A percentile compares a stretch with the other conserved stretches of the same genome.
These are phyloP conservation scores for Mucor lusitanicus DNA, from an alignment of 371 early-diverging fungal genomes.

Conservation along the genomic window DNA sequence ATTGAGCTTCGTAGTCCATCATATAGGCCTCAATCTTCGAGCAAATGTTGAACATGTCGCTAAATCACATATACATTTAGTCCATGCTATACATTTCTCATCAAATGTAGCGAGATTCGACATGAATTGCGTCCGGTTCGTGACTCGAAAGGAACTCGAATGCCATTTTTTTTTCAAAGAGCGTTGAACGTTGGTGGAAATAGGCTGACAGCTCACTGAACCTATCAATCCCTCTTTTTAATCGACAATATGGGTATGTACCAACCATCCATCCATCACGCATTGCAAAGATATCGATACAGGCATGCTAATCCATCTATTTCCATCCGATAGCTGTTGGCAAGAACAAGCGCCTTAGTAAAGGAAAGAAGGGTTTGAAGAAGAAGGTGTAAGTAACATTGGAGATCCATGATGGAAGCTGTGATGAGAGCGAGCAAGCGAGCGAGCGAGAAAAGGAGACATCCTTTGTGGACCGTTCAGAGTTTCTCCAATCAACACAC, in stretches of 20 bases:
- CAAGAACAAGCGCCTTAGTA: constrained; percentile 95
- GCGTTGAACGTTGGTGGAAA: constrained; percentile 3
- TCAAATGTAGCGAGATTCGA: not conserved
- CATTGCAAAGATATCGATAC: not conserved
- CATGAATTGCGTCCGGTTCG: not conserved
- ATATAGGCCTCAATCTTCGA: not conserved
- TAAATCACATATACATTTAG: not conserved
- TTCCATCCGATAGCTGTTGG: constrained; percentile 72
- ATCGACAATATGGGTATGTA: constrained; percentile 27
- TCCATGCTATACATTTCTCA: not conserved
- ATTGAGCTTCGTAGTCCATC: not conserved
- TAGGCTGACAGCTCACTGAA: constrained; percentile 7
- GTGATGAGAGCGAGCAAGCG: not conserved
- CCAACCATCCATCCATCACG: constrained; percentile 15
- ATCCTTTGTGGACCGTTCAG: not conserved
- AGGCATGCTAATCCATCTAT: not conserved
- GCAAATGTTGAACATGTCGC: not conserved
- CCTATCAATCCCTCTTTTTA: constrained; percentile 24
- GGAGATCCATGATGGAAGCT: not conserved
- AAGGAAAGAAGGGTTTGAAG: constrained; percentile 97
- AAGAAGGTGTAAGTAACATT: constrained; percentile 88
- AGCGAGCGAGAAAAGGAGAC: no score
- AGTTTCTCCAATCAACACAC: not conserved
- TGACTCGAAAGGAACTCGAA: not conserved
- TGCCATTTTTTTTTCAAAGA: constrained; percentile 4